Base-by-base conservation (phyloP, 306 rosid genomes). In the Rubus parviflorus region DNA sequence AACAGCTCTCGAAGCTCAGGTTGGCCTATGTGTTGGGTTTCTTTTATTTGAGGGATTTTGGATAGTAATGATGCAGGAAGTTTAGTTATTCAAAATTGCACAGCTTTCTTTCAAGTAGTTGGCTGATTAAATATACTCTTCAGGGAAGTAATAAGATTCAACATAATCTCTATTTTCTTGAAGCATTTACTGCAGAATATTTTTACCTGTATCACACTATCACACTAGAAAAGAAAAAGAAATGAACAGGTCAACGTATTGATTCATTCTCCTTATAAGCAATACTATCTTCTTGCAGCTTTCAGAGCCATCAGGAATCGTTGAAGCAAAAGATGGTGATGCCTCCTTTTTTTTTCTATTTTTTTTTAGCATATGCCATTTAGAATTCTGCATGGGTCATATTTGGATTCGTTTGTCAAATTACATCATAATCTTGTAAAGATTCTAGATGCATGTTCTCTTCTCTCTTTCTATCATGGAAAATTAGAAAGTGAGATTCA, bases 291-390 rank as follows among this genome's bases (percentile, higher is more conserved):
- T 85, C 67, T 87, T 79, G 88, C 95, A 95, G 98, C 93, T 95
- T 70, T 92, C 98, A 41, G 98, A 95, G 85, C 97, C 98, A 6
- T 73, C 98, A 17, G 97, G 97, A 80, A 81, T 95, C 82, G 83
- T 84, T 80, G 92, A 87, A 88, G 89, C 88, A 16, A 84, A 81
- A 79, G 83, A 77, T 40, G 93, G 97, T 92, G 81, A 71, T 71
- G 68, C 25, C 19, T 76, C 40, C 19, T 70, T 67, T 68, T 6
- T 62, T 30, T 60, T 22, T 22, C 0, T n/a, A n/a, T 17, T 22
- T 4, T 57, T 22, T 10, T 25, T 37, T 35, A 15, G 2, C 22
- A 6, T 53, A 52, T 65, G 42, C 61, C 43, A 63, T 40, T 61
- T 67, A 52, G 68, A 57, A 62, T 77, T 71, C 42, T 35, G 43